These are phyloP conservation scores for Filosporella fistucella DNA, from an alignment of 495 filamentous ascomycete genomes.

Conservation along the genomic window DNA sequence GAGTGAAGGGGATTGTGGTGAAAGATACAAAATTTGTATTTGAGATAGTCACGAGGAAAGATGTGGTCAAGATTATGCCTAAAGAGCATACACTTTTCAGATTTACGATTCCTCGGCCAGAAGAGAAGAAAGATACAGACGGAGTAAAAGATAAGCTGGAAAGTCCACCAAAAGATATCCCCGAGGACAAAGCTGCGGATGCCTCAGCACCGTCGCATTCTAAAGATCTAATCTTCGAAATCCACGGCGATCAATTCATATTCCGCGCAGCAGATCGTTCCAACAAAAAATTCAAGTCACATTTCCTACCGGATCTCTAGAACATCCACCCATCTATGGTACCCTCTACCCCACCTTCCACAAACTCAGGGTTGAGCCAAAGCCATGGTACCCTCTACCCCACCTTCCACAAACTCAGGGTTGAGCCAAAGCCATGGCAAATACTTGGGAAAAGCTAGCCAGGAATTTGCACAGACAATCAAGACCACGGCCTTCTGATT, in stretches of 20 bases:
- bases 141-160: conserved; percentile 4
- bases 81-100: conserved; percentile 88
- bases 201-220: background rate
- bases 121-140: conserved; percentile 3
- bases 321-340: too few relatives aligned
- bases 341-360: background rate
- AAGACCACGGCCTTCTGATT: too few relatives aligned
- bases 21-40: conserved; percentile 85
- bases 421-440: too few relatives aligned
- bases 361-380: background rate
- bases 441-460: too few relatives aligned
- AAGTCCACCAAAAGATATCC: background rate
- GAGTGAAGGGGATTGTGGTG: conserved; percentile 78
- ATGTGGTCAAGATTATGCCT: conserved; percentile 70
- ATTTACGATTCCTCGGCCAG: conserved; percentile 51
- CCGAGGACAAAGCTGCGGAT: background rate
- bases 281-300: conserved; percentile 84
- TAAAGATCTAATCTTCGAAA: conserved; percentile 67
- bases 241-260: conserved; percentile 84
- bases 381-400: too few relatives aligned
- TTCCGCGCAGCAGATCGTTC: conserved; percentile 77
- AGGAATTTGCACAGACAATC: too few relatives aligned
- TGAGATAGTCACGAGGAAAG: conserved; percentile 67
- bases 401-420: too few relatives aligned
- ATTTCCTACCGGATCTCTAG: conserved; percentile 67